Conservation (phyloP, 805 yeast species). For the Barnettozyma wickerhamii region DNA sequence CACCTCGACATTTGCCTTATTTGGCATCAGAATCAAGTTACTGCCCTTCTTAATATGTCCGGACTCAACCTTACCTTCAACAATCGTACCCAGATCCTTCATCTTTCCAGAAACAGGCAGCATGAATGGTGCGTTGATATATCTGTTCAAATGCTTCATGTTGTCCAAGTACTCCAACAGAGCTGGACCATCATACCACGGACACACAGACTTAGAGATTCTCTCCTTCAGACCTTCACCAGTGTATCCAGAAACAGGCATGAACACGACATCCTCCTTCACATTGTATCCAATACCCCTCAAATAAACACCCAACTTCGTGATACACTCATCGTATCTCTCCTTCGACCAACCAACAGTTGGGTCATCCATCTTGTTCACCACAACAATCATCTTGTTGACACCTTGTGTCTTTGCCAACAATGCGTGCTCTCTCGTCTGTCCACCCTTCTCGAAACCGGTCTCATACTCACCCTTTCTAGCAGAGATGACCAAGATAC, state of each 20-base stretch:
- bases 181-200: constrained; percentile 95
- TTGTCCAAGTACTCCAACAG: constrained; percentile 83
- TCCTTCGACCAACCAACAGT: constrained; percentile 95
- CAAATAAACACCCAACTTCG: constrained; percentile 71
- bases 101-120: constrained; percentile 90
- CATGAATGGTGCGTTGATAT: constrained; percentile 94
- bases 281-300: constrained; percentile 84
- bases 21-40: constrained; percentile 86
- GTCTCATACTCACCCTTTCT: constrained; percentile 99
- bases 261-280: constrained; percentile 79
- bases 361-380: constrained; percentile 98
- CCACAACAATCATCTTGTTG: constrained; percentile 86
- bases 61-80: constrained; percentile 97
- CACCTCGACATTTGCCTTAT: constrained; percentile 78
- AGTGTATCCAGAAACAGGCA: constrained; percentile 98
- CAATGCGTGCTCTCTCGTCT: constrained; percentile 96
- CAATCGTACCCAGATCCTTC: constrained; percentile 95
- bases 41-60: constrained; percentile 86
- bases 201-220: constrained; percentile 63
- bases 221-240: constrained; percentile 95
- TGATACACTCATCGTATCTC: constrained; percentile 92
- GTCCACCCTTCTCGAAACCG: constrained; percentile 98
- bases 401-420: constrained; percentile 99
- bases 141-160: constrained; percentile 80
- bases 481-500: constrained; percentile 94